These are phyloP conservation scores for Craspedostauros australis DNA, from an alignment of 108 stramenopile species.

Conservation along the genomic window DNA sequence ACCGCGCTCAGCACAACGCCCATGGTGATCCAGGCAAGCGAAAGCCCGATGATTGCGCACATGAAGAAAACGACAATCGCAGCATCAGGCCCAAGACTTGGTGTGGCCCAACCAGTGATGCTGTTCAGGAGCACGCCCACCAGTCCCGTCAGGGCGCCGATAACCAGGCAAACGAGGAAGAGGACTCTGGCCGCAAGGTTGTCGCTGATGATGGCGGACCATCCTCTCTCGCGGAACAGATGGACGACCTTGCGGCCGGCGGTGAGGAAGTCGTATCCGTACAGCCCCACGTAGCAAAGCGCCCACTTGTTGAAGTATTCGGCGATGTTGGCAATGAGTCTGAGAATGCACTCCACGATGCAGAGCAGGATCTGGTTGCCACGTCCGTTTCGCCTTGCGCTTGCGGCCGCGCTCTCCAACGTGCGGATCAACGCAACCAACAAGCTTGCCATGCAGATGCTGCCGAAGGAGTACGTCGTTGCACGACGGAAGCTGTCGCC, in stretches of 20 bases:
- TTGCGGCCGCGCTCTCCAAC: constrained; percentile 31
- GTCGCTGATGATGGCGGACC: constrained; percentile 60
- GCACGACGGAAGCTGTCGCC: constrained; percentile 37
- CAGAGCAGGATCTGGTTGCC: constrained; percentile 26
- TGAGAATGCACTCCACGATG: constrained; percentile 43
- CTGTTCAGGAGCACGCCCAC: constrained; percentile 34
- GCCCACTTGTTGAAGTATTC: constrained; percentile 35
- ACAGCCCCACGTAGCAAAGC: constrained; percentile 57
- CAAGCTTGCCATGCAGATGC: constrained; percentile 73
- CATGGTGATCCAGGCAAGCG: constrained; percentile 51
- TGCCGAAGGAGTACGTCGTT: constrained; percentile 57
- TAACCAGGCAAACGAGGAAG: constrained; percentile 29
- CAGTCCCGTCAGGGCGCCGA: constrained; percentile 53
- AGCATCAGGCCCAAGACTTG: constrained; percentile 9
- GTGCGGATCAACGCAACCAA: constrained; percentile 60
- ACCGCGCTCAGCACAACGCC: constrained; percentile 64
- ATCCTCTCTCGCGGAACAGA: constrained; percentile 52
- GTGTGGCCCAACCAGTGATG: constrained; percentile 7
- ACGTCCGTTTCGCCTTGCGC: constrained; percentile 18
- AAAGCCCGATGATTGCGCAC: constrained; percentile 31
- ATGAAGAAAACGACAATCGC: constrained; percentile 6
- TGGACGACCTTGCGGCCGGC: constrained; percentile 52
- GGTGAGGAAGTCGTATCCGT: constrained; percentile 65
- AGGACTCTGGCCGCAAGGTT: constrained; percentile 39
- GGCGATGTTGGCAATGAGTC: constrained; percentile 25